Percentiles rank a stretch among this genome's conserved stretches.
These are phyloP conservation scores for Trichosporon coremiiforme DNA, from an alignment of 1,284 basidiomycete species.

Conservation along the genomic window DNA sequence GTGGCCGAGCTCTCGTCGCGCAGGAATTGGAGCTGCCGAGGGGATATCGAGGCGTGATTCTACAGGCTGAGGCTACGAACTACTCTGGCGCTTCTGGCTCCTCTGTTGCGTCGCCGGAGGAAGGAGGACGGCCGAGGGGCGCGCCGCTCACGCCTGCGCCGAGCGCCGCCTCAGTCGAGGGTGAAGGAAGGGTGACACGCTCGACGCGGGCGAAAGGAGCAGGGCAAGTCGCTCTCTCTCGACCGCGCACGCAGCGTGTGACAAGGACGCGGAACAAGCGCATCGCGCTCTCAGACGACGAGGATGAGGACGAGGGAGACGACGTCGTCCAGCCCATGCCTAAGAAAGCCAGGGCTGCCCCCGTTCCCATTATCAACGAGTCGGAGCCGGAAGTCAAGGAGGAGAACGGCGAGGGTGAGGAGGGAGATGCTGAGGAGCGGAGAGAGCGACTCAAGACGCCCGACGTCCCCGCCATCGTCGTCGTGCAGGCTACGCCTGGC, in stretches of 20 bases:
- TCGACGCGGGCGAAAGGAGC: constrained; percentile 35
- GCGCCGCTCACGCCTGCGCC: constrained; percentile 15
- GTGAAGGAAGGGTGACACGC: constrained; percentile 2
- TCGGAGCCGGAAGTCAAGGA: background rate
- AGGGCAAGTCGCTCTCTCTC: constrained; percentile 45
- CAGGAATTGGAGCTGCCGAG: constrained; percentile 42
- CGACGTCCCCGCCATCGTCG: constrained; percentile 12
- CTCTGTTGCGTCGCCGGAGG: background rate
- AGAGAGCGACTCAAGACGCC: background rate
- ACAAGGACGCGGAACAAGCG: constrained; percentile 28
- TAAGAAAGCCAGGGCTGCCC: background rate
- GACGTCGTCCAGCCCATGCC: constrained; percentile 10
- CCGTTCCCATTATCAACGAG: no score
- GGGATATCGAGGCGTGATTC: constrained; percentile 43
- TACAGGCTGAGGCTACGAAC: constrained; percentile 24
- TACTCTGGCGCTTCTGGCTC: background rate
- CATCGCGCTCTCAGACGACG: constrained; percentile 26
- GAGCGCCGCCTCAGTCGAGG: background rate
- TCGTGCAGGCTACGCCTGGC: constrained; percentile 13
- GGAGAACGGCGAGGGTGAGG: background rate
- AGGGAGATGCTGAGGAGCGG: background rate
- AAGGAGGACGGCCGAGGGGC: background rate
- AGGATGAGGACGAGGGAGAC: constrained; percentile 13
- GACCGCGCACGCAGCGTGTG: constrained; percentile 33
- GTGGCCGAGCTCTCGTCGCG: constrained; percentile 46